Evolutionary conservation across 352 stramenopile genomes (phyloP).

Genomic region (Globisporangium echinulatum): DNA sequence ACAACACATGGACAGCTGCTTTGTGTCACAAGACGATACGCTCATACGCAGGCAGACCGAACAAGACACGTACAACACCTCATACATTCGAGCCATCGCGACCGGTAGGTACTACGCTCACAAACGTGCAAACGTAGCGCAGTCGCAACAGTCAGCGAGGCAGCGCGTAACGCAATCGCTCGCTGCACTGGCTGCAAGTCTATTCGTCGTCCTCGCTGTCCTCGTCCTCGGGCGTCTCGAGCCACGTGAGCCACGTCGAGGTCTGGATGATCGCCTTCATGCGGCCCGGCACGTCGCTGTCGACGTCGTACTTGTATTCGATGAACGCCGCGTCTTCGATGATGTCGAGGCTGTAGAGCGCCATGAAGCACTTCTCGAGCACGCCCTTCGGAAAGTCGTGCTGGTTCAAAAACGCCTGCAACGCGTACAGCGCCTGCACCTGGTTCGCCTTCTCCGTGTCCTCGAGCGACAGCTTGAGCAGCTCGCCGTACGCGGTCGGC

Average conservation of each 20-base stretch:
- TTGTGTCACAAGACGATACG: too few relatives aligned
- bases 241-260: conserved; percentile 74
- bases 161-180: neutral
- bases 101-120: too few relatives aligned
- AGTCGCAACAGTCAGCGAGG: too few relatives aligned
- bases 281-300: conserved; percentile 56
- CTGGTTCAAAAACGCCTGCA: conserved; percentile 70
- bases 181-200: conserved; percentile 5
- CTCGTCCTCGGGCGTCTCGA: conserved; percentile 69
- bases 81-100: too few relatives aligned
- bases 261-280: conserved; percentile 85
- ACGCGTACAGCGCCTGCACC: conserved; percentile 63
- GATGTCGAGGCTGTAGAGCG: conserved; percentile 77
- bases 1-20: too few relatives aligned
- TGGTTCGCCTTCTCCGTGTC: conserved; percentile 52
- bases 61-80: too few relatives aligned
- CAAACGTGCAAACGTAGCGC: neutral
- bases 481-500: conserved; percentile 45
- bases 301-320: conserved; percentile 85
- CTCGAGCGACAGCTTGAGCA: conserved; percentile 52
- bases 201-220: conserved; percentile 80
- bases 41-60: too few relatives aligned
- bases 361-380: conserved; percentile 84
- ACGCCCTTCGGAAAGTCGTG: conserved; percentile 74
- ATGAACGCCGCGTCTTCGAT: conserved; percentile 76